Evolutionary conservation across 2,329 filamentous ascomycete species (phyloP), one percentile per base, ranked within the genome.

Genomic region (Aspergillus sp.): DNA sequence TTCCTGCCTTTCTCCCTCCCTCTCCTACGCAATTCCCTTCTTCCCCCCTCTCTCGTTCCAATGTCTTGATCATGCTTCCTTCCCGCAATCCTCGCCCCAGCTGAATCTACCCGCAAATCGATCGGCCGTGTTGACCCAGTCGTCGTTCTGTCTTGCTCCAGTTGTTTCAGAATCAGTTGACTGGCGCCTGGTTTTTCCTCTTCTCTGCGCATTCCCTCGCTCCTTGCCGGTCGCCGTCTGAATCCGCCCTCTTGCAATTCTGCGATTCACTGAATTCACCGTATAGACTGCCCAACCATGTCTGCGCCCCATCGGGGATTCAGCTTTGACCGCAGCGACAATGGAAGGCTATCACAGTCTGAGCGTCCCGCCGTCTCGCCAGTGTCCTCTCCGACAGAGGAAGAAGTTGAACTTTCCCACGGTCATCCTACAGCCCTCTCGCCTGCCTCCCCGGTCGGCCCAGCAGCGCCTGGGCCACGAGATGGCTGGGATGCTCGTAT

Each of bases 271-370:
- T 22, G 19, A 6, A 22, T 10, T 10, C 6, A 22, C 10, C 19
- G 10, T 10, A 22, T 6, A 6, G 6, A 22, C 5, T 22, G 4
- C 15, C 36, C 30, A 36, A 32, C 25, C 28, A 47, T 47, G 45
- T 40, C 44, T 36, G 40, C 42, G 29, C 34, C 35, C 8, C 24
- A 45, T 31, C 41, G 47, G 35, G 31, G 43, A 30, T 49, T 44
- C 41, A 44, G 46, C 28, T 49, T 45, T 30, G 42, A 45, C 20
- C 30, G 40, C 15, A 36, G 35, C 25, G 44, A 48, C 30, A 41
- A 48, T 11, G 24, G 29, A 5, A 10, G 10, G 10, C 19, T 32
- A 15, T 22, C 17, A 16, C 31, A 30, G 24, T 25, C 24, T 25
- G 26, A 19, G 24, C n/a, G 10, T 26, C 30, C 15, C 24, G 24